phyloP scores from a whole-genome alignment of 2,329 filamentous ascomycete genomes.

The Phoma sp. region DNA sequence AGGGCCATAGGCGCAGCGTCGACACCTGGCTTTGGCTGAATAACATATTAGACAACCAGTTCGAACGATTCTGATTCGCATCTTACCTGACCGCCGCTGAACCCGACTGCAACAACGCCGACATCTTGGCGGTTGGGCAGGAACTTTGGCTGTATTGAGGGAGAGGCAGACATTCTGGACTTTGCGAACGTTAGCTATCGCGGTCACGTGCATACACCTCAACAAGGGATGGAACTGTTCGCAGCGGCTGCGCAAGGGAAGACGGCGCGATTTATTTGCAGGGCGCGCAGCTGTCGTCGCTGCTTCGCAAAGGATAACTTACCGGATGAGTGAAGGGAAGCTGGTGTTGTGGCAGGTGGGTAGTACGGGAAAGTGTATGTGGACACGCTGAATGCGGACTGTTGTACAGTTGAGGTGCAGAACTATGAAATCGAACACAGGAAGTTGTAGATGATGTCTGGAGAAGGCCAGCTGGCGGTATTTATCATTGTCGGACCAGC shows the following conservation, averaged over 20 bases:
- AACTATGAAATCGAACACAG: constrained; percentile 6
- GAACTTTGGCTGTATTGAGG: constrained; percentile 74
- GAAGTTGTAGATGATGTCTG: not conserved
- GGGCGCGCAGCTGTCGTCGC: not conserved
- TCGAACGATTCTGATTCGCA: not conserved
- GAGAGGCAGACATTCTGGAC: constrained; percentile 60
- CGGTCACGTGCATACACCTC: constrained; percentile 4
- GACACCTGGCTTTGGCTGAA: constrained; percentile 85
- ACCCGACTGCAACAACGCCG: constrained; percentile 92
- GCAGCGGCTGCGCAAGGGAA: not conserved
- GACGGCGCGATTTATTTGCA: not conserved
- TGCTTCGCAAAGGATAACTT: not conserved
- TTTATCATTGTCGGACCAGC: constrained; percentile 31
- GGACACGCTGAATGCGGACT: constrained; percentile 12
- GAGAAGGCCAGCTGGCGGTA: constrained; percentile 23
- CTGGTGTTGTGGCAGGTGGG: not conserved
- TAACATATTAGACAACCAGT: constrained; percentile 13
- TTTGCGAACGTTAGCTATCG: not conserved
- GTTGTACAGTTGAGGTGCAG: constrained; percentile 6
- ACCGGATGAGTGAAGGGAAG: not conserved
- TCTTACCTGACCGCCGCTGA: constrained; percentile 91
- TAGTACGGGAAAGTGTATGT: not conserved
- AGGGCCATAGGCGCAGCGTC: constrained; percentile 89
- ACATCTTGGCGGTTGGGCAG: constrained; percentile 80
- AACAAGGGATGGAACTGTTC: constrained; percentile 2